A percentile compares a stretch with the other conserved stretches of the same genome.
Evolutionary conservation across 2,329 filamentous ascomycete genomes (phyloP).

Genomic region (Penicillium sp.): DNA sequence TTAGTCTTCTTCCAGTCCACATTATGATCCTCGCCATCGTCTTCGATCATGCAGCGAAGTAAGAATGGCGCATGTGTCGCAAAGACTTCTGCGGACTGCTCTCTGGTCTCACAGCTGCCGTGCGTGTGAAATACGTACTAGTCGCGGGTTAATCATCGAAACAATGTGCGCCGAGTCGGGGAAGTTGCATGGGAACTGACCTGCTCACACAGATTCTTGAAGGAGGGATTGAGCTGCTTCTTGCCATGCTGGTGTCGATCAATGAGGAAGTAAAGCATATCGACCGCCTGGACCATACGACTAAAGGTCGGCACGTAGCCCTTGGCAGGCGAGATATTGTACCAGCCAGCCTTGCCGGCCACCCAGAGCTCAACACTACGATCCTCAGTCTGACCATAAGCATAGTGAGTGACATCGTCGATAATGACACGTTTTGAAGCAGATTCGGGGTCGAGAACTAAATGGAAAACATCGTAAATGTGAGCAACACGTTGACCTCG

Average conservation of each 20-base stretch:
- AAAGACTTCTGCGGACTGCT: conserved; percentile 53
- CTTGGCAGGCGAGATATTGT: conserved; percentile 58
- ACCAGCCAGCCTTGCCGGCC: conserved; percentile 65
- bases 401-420: conserved; percentile 54
- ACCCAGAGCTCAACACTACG: conserved; percentile 64
- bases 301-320: conserved; percentile 58
- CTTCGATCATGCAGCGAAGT: conserved; percentile 52
- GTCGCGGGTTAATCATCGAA: conserved; percentile 9
- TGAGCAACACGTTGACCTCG: conserved; percentile 10
- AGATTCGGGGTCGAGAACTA: conserved; percentile 46
- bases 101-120: conserved; percentile 47
- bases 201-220: conserved; percentile 47
- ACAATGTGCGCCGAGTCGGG: background rate
- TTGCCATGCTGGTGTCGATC: conserved; percentile 56
- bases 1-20: conserved; percentile 51
- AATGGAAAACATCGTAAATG: background rate
- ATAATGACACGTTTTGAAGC: conserved; percentile 51
- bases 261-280: conserved; percentile 64
- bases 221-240: conserved; percentile 40
- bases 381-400: conserved; percentile 57
- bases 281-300: conserved; percentile 62
- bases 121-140: conserved; percentile 50
- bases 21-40: conserved; percentile 47
- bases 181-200: conserved; percentile 29
- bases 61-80: conserved; percentile 51